These are phyloP conservation scores for Kuraishia capsulata DNA, from an alignment of 805 yeast species.

Conservation along the genomic window DNA sequence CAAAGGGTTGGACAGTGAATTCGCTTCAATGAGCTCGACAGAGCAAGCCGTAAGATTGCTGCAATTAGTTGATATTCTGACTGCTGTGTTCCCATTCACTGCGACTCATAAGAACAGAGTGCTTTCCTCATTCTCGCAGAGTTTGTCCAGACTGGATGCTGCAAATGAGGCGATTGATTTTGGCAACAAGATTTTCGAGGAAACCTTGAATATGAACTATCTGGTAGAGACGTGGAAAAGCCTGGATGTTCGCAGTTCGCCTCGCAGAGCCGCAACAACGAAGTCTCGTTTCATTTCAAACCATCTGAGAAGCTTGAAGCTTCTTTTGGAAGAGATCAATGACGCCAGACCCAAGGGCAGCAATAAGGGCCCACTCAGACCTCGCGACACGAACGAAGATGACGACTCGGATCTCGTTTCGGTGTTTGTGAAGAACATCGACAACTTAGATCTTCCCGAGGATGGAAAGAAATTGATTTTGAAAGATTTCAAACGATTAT, in stretches of 20 bases:
- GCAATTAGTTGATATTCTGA: conserved; percentile 15
- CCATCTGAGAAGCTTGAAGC: conserved; percentile 18
- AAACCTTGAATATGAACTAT: conserved; percentile 15
- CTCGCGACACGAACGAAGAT: conserved; percentile 26
- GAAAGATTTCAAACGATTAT: conserved; percentile 48
- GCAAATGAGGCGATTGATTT: conserved; percentile 8
- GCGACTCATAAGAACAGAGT: conserved; percentile 11
- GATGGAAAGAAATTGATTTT: conserved; percentile 31
- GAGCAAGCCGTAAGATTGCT: conserved; percentile 4
- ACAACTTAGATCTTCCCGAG: conserved; percentile 22
- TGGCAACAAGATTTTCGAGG: conserved; percentile 15
- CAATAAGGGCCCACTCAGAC: too few relatives aligned
- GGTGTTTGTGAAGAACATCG: conserved; percentile 22
- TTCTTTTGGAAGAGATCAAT: conserved; percentile 13
- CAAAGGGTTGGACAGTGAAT: conserved; percentile 1
- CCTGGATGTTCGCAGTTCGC: conserved; percentile 13
- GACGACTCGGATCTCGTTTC: conserved; percentile 24
- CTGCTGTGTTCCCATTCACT: conserved; percentile 22
- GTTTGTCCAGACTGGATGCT: not conserved
- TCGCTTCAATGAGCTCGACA: not conserved
- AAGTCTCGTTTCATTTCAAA: conserved; percentile 18
- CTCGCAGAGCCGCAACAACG: conserved; percentile 12
- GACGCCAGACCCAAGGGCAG: not conserved
- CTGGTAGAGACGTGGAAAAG: conserved; percentile 19
- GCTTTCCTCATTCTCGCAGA: conserved; percentile 5